phyloP scores from a whole-genome alignment of 106 monocot species.

The Cymbidium sinense region DNA sequence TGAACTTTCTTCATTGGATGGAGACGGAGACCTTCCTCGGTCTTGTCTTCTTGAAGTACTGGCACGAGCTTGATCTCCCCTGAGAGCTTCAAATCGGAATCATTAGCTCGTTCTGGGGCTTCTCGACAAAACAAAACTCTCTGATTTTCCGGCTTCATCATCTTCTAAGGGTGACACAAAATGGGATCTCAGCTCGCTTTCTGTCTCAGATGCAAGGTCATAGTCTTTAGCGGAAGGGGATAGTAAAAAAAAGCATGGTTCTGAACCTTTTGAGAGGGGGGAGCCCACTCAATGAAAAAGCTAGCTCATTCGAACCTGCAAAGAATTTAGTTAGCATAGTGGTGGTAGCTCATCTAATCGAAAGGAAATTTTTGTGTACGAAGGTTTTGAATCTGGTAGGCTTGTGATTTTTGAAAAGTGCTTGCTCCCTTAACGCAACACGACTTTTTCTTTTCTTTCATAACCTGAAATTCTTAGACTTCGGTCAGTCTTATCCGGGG shows the following conservation, averaged over 20 bases:
- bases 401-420: not conserved
- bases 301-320: constrained; percentile 5
- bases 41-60: constrained; percentile 4
- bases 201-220: constrained; percentile 2
- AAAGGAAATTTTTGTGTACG: not conserved
- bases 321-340: not conserved
- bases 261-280: not conserved
- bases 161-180: constrained; percentile 4
- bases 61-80: not conserved
- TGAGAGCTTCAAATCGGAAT: not conserved
- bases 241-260: constrained; percentile 4
- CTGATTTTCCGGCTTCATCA: constrained; percentile 1
- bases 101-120: not conserved
- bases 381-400: not conserved
- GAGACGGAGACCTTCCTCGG: constrained; percentile 2
- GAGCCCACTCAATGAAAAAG: constrained; percentile 8
- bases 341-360: constrained; percentile 1
- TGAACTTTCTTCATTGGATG: not conserved
- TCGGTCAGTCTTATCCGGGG: not conserved
- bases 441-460: not conserved
- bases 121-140: not conserved
- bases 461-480: not conserved
- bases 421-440: too few relatives aligned
- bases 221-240: not conserved
- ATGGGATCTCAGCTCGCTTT: not conserved